These are phyloP conservation scores for Melampsora americana DNA, from an alignment of 1,284 basidiomycete species.

Conservation along the genomic window DNA sequence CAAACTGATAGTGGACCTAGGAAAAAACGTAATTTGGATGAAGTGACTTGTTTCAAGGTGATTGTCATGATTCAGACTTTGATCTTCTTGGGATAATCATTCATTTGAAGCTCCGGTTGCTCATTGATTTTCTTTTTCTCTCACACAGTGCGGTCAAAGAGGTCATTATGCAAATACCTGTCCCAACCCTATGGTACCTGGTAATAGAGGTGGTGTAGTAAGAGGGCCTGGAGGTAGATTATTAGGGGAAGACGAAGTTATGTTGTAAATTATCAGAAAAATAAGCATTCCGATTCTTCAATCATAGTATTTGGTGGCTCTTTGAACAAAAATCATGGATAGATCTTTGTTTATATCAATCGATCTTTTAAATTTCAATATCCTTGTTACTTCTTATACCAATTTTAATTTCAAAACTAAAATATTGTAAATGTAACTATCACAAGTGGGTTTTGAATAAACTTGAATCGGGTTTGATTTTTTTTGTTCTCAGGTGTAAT, in stretches of 20 bases:
- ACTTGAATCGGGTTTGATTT: too few relatives aligned
- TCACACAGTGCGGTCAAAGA: conserved; percentile 71
- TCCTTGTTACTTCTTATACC: too few relatives aligned
- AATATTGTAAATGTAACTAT: too few relatives aligned
- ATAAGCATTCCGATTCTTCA: neutral
- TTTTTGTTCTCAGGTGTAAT: too few relatives aligned
- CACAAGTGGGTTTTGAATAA: too few relatives aligned
- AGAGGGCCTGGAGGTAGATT: conserved; percentile 46
- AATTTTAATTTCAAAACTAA: too few relatives aligned
- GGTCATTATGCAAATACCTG: conserved; percentile 95
- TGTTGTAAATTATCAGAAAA: conserved; percentile 4
- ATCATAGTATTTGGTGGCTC: too few relatives aligned
- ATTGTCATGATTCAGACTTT: conserved; percentile 44
- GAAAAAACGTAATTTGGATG: conserved; percentile 72
- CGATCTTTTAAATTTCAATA: too few relatives aligned
- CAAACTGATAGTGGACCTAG: conserved; percentile 45
- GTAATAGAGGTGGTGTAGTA: conserved; percentile 67
- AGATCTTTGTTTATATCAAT: too few relatives aligned
- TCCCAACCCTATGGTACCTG: conserved; percentile 75
- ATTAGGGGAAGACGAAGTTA: conserved; percentile 28
- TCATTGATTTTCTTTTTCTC: neutral
- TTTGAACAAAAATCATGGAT: too few relatives aligned
- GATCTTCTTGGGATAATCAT: too few relatives aligned
- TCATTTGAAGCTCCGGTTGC: neutral
- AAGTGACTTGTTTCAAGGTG: conserved; percentile 86